Conservation (phyloP, 352 stramenopile genomes). For the Discostella stelligera region DNA sequence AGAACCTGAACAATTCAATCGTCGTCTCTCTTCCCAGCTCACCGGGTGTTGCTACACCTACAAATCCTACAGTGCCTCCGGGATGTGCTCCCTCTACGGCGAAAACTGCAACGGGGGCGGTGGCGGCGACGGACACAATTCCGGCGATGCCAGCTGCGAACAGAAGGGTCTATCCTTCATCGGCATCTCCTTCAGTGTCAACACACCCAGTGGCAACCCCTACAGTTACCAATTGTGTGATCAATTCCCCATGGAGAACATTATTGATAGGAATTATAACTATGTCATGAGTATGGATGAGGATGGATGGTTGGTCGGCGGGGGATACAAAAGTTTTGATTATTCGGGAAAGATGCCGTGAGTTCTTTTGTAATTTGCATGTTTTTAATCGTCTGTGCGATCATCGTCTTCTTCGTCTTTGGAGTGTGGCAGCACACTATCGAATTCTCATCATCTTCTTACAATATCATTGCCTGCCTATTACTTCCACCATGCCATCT, state of each 20-base stretch:
- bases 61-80: slow-evolving; percentile 55
- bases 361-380: slow-evolving; percentile 37
- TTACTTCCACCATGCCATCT: not conserved
- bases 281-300: slow-evolving; percentile 83
- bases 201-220: slow-evolving; percentile 74
- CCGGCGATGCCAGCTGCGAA: slow-evolving; percentile 62
- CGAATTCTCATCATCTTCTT: not conserved
- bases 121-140: slow-evolving; percentile 68
- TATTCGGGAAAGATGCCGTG: slow-evolving; percentile 83
- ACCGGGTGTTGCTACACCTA: slow-evolving; percentile 78
- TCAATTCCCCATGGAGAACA: slow-evolving; percentile 83
- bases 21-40: slow-evolving; percentile 64
- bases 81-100: slow-evolving; percentile 71
- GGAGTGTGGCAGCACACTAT: too few relatives aligned
- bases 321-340: slow-evolving; percentile 81
- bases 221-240: slow-evolving; percentile 80
- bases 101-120: slow-evolving; percentile 67
- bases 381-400: slow-evolving; percentile 3
- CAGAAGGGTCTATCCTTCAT: slow-evolving; percentile 80
- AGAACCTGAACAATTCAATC: slow-evolving; percentile 29
- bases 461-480: slow-evolving; percentile 15
- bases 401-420: not conserved
- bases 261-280: slow-evolving; percentile 81
- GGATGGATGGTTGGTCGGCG: slow-evolving; percentile 81
- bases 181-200: slow-evolving; percentile 78